These are phyloP conservation scores for Ceratobasidium theobromae DNA, from an alignment of 1,284 basidiomycete genomes.

Conservation along the genomic window DNA sequence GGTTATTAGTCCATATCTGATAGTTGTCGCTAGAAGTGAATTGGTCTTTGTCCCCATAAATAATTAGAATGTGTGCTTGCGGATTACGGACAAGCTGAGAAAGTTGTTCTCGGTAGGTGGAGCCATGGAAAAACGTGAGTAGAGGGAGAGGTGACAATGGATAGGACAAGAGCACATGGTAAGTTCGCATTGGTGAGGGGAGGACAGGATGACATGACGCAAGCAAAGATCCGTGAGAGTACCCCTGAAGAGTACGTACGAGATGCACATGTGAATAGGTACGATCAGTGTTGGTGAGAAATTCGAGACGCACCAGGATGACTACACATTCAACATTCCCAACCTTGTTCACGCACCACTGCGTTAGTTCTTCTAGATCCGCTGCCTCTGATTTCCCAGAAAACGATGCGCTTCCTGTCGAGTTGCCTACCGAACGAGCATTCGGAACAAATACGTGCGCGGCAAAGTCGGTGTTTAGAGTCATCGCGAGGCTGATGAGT, in stretches of 20 bases:
- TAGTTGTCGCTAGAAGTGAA: slow-evolving; percentile 64
- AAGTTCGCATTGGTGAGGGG: slow-evolving; percentile 52
- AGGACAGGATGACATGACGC: slow-evolving; percentile 61
- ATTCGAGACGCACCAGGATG: slow-evolving; percentile 51
- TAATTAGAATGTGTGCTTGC: slow-evolving; percentile 56
- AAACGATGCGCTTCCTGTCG: slow-evolving; percentile 67
- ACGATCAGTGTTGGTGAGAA: not conserved
- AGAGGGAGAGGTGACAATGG: slow-evolving; percentile 65
- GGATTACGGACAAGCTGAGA: slow-evolving; percentile 51
- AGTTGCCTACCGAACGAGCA: slow-evolving; percentile 70
- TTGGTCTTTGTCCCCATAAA: slow-evolving; percentile 70
- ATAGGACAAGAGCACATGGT: slow-evolving; percentile 73
- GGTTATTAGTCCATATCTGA: slow-evolving; percentile 53
- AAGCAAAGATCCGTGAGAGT: slow-evolving; percentile 76
- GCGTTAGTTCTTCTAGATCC: slow-evolving; percentile 63
- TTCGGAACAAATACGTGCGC: slow-evolving; percentile 71
- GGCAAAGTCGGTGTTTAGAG: slow-evolving; percentile 43
- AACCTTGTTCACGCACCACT: slow-evolving; percentile 55
- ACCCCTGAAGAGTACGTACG: slow-evolving; percentile 59
- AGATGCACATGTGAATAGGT: too few relatives aligned
- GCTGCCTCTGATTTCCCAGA: slow-evolving; percentile 66
- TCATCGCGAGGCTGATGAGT: slow-evolving; percentile 43
- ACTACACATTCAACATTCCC: slow-evolving; percentile 52
- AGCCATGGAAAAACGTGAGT: slow-evolving; percentile 66
- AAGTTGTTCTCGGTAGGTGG: slow-evolving; percentile 55